Conservation (phyloP, 257 asterid genomes). For the Anisodus acutangulus region DNA sequence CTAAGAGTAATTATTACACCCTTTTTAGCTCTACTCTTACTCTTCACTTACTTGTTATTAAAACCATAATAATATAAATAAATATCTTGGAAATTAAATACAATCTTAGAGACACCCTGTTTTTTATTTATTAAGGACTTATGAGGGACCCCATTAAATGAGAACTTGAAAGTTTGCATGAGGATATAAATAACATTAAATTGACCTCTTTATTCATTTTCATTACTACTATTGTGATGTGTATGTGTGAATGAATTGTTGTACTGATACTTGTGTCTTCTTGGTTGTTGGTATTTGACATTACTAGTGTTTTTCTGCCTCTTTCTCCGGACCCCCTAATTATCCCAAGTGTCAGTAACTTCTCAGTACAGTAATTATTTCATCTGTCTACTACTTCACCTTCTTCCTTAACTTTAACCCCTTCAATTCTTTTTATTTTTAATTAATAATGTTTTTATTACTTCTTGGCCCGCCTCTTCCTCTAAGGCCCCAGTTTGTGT, state of each 20-base stretch:
- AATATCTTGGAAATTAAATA: neutral
- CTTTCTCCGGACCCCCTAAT: constrained; percentile 25
- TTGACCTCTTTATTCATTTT: constrained; percentile 41
- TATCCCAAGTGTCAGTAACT: constrained; percentile 8
- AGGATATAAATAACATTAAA: constrained; percentile 46
- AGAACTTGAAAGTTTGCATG: constrained; percentile 11
- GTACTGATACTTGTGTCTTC: constrained; percentile 36
- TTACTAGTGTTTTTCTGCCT: constrained; percentile 33
- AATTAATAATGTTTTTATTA: neutral
- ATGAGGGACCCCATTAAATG: neutral
- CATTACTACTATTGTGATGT: constrained; percentile 25
- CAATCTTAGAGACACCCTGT: neutral
- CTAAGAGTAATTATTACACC: constrained; percentile 24
- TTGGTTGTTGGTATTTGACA: constrained; percentile 65
- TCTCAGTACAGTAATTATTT: neutral
- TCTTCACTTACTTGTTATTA: neutral
- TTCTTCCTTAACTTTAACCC: neutral
- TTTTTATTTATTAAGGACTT: neutral
- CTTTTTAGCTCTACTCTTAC: constrained; percentile 26
- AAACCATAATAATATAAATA: neutral
- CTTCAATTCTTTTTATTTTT: neutral
- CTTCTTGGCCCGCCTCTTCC: neutral
- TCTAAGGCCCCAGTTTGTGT: constrained; percentile 5
- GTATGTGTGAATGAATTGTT: constrained; percentile 30
- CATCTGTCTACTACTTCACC: neutral